A percentile compares a stretch with the other conserved stretches of the same genome.
phyloP scores from a whole-genome alignment of 2,329 filamentous ascomycete genomes.

The Venturia asperata region DNA sequence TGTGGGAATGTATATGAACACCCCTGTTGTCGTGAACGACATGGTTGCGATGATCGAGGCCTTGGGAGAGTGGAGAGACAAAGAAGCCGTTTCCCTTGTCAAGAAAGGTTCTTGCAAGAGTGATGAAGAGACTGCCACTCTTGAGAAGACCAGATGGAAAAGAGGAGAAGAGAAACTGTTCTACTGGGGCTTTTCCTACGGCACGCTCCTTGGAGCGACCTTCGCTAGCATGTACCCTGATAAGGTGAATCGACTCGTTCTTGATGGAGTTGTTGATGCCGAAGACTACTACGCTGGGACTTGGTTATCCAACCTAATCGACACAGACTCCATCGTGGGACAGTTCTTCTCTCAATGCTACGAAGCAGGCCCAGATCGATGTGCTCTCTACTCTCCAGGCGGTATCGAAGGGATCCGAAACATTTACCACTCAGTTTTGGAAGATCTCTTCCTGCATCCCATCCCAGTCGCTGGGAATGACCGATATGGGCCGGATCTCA shows the following conservation, averaged over 20 bases:
- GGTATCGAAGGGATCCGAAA: slow-evolving; percentile 31
- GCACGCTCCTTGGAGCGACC: slow-evolving; percentile 36
- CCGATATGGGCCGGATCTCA: slow-evolving; percentile 30
- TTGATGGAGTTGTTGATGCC: slow-evolving; percentile 43
- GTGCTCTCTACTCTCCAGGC: slow-evolving; percentile 32
- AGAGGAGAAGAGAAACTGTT: slow-evolving; percentile 33
- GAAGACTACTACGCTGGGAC: slow-evolving; percentile 30
- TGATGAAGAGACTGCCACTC: background rate
- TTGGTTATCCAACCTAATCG: slow-evolving; percentile 36
- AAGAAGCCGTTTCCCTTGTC: slow-evolving; percentile 3
- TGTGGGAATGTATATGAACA: slow-evolving; percentile 35
- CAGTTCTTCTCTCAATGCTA: slow-evolving; percentile 42
- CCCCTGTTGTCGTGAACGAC: slow-evolving; percentile 42
- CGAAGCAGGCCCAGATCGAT: slow-evolving; percentile 34
- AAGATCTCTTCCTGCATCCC: slow-evolving; percentile 36
- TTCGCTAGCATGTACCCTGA: slow-evolving; percentile 35
- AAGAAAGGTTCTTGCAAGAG: background rate
- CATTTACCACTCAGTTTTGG: slow-evolving; percentile 29
- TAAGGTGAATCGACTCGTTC: slow-evolving; percentile 30
- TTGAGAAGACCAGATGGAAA: slow-evolving; percentile 18
- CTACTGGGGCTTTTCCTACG: slow-evolving; percentile 45
- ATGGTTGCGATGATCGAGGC: slow-evolving; percentile 44
- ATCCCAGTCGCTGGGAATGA: slow-evolving; percentile 29
- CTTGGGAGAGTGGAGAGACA: slow-evolving; percentile 33
- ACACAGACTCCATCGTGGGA: slow-evolving; percentile 39